Evolutionary conservation across 2,329 filamentous ascomycete species (phyloP).

Genomic region (Pestalotiopsis sp.): DNA sequence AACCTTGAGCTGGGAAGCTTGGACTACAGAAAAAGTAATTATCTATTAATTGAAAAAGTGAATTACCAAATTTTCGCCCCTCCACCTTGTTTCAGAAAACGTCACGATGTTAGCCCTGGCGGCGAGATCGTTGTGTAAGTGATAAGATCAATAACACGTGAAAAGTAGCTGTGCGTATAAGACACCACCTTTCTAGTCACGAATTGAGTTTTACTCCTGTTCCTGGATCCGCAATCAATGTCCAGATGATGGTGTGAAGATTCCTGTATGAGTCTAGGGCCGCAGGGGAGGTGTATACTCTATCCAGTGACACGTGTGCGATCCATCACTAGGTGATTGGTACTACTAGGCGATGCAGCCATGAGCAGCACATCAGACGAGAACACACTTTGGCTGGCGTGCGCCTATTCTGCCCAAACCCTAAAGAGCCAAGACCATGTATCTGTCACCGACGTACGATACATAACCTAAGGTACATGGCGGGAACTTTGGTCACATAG

Average conservation of each 20-base stretch:
- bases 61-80: background rate
- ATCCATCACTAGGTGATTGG: background rate
- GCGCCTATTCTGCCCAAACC: background rate
- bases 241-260: background rate
- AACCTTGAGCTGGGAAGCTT: background rate
- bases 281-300: background rate
- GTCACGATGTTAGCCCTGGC: background rate
- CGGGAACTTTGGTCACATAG: background rate
- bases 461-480: background rate
- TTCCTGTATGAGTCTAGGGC: background rate
- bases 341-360: background rate
- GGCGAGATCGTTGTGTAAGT: too few species aligned
- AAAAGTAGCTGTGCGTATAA: background rate
- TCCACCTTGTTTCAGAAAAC: background rate
- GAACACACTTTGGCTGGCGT: background rate
- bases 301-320: background rate
- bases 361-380: background rate
- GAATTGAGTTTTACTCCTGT: background rate
- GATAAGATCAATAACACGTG: too few species aligned
- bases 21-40: background rate
- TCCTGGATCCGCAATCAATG: background rate
- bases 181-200: background rate
- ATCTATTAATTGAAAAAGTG: background rate
- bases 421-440: background rate
- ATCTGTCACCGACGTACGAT: background rate